These are phyloP conservation scores for Russula sp. DNA, from an alignment of 768 basidiomycete species.

Conservation along the genomic window DNA sequence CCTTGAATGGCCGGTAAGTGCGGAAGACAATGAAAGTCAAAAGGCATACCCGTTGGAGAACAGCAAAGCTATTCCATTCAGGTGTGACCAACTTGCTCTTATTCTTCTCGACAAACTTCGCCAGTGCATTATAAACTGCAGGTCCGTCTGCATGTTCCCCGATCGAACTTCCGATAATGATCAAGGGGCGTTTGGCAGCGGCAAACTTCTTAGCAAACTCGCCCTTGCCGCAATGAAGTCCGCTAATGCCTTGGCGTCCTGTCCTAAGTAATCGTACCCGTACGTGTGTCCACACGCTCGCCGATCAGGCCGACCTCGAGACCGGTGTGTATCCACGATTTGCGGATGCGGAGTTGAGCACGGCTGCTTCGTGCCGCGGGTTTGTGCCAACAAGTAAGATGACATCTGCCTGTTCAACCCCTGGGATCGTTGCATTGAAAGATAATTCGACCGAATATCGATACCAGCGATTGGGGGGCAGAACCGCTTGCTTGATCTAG, in stretches of 20 bases:
- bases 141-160: slow-evolving; percentile 82
- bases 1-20: slow-evolving; percentile 42
- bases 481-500: slow-evolving; percentile 72
- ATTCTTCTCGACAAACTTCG: slow-evolving; percentile 78
- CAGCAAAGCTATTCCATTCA: slow-evolving; percentile 94
- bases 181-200: slow-evolving; percentile 84
- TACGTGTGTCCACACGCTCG: slow-evolving; percentile 90
- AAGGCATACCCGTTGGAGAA: slow-evolving; percentile 79
- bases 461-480: slow-evolving; percentile 70
- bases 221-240: slow-evolving; percentile 73
- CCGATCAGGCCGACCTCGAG: slow-evolving; percentile 90
- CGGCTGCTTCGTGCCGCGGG: slow-evolving; percentile 95
- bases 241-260: slow-evolving; percentile 67
- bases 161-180: slow-evolving; percentile 88
- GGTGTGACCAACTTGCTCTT: slow-evolving; percentile 72
- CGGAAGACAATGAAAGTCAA: slow-evolving; percentile 6
- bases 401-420: slow-evolving; percentile 85
- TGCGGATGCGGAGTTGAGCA: slow-evolving; percentile 97
- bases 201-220: slow-evolving; percentile 84
- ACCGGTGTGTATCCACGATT: slow-evolving; percentile 85
- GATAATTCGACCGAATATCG: slow-evolving; percentile 92
- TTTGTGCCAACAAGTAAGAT: slow-evolving; percentile 95
- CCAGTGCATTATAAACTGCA: slow-evolving; percentile 70
- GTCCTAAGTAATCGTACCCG: slow-evolving; percentile 88
- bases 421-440: slow-evolving; percentile 94